Base-by-base conservation (phyloP, 2,329 filamentous ascomycete genomes). In the Alternaria panax region DNA sequence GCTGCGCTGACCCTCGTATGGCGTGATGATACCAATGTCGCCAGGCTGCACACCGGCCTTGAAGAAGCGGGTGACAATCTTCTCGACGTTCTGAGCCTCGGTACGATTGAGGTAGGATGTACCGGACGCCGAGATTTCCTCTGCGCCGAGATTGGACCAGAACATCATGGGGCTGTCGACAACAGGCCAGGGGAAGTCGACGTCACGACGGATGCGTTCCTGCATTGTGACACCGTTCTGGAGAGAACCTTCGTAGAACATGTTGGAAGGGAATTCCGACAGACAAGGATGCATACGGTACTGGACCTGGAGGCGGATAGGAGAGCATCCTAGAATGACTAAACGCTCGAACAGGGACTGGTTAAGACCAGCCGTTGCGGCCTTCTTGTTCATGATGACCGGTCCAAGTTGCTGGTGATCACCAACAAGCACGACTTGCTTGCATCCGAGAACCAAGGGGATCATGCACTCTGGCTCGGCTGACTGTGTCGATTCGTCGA, bases 331-430 rank as follows among this genome's bases (percentile, higher is more conserved):
- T n/a, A 98, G 86, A 72, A 94, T 92, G 70, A 98, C 93, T 51
- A 99, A 85, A 71, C 95, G 92, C 81, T 99, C 95, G 74, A 99
- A 99, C 9, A 99, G 85, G n/a, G 94, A 98, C 79, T 98, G 95
- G 80, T 98, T 97, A 16, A 99, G 85, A 62, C 95, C 95, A 55
- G 95, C 95, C 80, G 98, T 98, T 62, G 95, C 95, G 14, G 95
- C 95, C 81, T 98, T 98, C 86, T 99, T 99, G 85, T 99, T 99
- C 94, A 99, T 99, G 76, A 99, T 98, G 71, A 99, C 95, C 1
- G 95, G 95, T 0, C 95, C 95, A 66, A 99, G 87, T 78, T 99
- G 95, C 79, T 98, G 96, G 80, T 99, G 95, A 75, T 99, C 95
- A 75, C 95, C 95, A 41, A 99, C 95, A 34, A 99, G 86, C n/a